Percentiles rank a stretch among this genome's conserved stretches.
Evolutionary conservation across 768 basidiomycete species (phyloP).

Genomic region (Boletus rex-veris): DNA sequence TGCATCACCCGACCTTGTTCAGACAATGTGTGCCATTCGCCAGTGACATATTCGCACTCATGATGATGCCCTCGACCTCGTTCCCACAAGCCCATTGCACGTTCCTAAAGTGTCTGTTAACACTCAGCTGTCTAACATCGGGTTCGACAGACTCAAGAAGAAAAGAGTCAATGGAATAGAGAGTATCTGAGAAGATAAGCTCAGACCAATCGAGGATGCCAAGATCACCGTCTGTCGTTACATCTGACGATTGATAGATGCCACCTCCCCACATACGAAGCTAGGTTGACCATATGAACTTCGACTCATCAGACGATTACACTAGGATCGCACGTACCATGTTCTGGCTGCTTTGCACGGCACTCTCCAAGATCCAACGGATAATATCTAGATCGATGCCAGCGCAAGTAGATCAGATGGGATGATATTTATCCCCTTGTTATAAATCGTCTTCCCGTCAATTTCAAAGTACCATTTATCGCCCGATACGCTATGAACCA

Average conservation of each 20-base stretch:
- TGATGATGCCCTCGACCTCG: conserved; percentile 41
- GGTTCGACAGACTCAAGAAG: conserved; percentile 48
- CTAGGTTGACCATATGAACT: conserved; percentile 25
- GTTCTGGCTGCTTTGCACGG: conserved; percentile 52
- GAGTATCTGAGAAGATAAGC: conserved; percentile 40
- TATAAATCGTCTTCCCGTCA: conserved; percentile 55
- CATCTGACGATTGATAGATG: conserved; percentile 45
- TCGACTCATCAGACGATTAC: not conserved
- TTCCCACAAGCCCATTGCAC: conserved; percentile 59
- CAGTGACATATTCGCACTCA: not conserved
- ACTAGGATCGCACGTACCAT: conserved; percentile 40
- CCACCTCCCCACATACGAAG: conserved; percentile 62
- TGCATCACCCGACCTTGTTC: conserved; percentile 39
- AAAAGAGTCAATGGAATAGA: conserved; percentile 55
- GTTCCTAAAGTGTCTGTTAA: conserved; percentile 55
- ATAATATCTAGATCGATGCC: conserved; percentile 48
- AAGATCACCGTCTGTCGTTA: conserved; percentile 39
- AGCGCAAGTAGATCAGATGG: conserved; percentile 61
- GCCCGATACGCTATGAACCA: conserved; percentile 47
- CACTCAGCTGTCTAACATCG: conserved; percentile 51
- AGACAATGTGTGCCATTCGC: conserved; percentile 19
- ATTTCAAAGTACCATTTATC: conserved; percentile 61
- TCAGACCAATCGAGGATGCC: conserved; percentile 63
- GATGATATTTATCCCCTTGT: conserved; percentile 54
- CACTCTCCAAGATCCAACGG: conserved; percentile 55